Evolutionary conservation across 768 basidiomycete species (phyloP).

Genomic region (Lentinula sp.): DNA sequence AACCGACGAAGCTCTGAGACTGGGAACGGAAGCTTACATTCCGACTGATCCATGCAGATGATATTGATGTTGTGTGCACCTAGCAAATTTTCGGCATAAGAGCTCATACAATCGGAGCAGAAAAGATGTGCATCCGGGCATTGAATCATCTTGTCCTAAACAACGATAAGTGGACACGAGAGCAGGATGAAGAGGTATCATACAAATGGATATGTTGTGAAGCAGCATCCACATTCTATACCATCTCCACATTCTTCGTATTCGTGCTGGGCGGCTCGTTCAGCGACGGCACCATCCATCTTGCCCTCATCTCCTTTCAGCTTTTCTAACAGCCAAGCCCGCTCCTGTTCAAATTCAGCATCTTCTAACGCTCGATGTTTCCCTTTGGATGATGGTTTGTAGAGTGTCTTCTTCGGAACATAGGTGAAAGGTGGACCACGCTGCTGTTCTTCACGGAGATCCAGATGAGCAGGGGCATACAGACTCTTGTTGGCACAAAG

Average conservation of each 20-base stretch:
- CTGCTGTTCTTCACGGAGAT: constrained; percentile 34
- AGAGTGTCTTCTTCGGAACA: constrained; percentile 25
- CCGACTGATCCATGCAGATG: constrained; percentile 78
- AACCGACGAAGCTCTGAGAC: constrained; percentile 63
- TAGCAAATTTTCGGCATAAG: constrained; percentile 63
- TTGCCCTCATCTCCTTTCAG: constrained; percentile 19
- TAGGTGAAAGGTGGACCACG: constrained; percentile 26
- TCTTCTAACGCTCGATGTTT: constrained; percentile 37
- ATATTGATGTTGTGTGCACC: constrained; percentile 57
- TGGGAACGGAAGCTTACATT: constrained; percentile 64
- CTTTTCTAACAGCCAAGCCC: constrained; percentile 40
- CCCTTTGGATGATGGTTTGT: constrained; percentile 23
- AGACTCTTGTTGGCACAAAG: constrained; percentile 34
- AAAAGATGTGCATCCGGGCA: constrained; percentile 89
- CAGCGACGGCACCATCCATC: constrained; percentile 22
- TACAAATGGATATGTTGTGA: constrained; percentile 65
- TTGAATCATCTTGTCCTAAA: constrained; percentile 78
- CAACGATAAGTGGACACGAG: background rate
- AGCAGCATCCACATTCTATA: constrained; percentile 89
- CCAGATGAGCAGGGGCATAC: constrained; percentile 64
- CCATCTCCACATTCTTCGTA: constrained; percentile 47
- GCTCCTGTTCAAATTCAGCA: constrained; percentile 40
- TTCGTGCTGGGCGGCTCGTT: constrained; percentile 31
- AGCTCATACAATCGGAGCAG: constrained; percentile 64
- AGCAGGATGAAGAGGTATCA: constrained; percentile 19